These are phyloP conservation scores for Triticum timopheevii DNA, from an alignment of 176 grass and related monocot species.

Conservation along the genomic window DNA sequence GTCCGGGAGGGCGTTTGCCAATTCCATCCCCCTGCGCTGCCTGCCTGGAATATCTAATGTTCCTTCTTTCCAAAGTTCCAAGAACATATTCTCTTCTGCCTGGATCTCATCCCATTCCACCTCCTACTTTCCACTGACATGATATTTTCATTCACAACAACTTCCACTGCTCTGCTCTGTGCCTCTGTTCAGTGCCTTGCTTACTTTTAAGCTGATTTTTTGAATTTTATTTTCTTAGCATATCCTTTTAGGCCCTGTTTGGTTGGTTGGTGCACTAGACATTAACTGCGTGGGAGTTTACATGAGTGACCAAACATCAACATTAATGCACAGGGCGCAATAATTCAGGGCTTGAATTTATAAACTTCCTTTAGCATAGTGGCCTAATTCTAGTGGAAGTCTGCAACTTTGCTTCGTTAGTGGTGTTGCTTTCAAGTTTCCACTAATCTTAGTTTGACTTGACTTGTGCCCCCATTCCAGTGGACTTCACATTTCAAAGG, in stretches of 20 bases:
- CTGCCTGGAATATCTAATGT: slow-evolving; percentile 21
- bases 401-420: not conserved
- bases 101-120: not conserved
- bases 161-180: not conserved
- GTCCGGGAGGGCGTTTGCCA: not conserved
- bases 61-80: not conserved
- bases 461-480: slow-evolving; percentile 35
- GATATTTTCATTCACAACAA: slow-evolving; percentile 15
- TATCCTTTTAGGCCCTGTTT: not conserved
- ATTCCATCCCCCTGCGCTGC: not conserved
- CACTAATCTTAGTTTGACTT: not conserved
- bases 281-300: not conserved
- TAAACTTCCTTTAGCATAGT: not conserved
- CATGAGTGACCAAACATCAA: not conserved
- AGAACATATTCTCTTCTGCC: slow-evolving; percentile 29
- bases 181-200: not conserved
- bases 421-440: not conserved
- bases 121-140: slow-evolving; percentile 32
- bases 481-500: slow-evolving; percentile 58
- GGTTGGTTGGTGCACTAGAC: not conserved
- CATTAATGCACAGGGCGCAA: not conserved
- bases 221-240: too few species aligned
- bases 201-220: too few species aligned
- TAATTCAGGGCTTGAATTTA: not conserved
- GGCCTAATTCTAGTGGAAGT: not conserved